Conservation (phyloP, 768 basidiomycete genomes). For the Clitopilus passeckerianus region DNA sequence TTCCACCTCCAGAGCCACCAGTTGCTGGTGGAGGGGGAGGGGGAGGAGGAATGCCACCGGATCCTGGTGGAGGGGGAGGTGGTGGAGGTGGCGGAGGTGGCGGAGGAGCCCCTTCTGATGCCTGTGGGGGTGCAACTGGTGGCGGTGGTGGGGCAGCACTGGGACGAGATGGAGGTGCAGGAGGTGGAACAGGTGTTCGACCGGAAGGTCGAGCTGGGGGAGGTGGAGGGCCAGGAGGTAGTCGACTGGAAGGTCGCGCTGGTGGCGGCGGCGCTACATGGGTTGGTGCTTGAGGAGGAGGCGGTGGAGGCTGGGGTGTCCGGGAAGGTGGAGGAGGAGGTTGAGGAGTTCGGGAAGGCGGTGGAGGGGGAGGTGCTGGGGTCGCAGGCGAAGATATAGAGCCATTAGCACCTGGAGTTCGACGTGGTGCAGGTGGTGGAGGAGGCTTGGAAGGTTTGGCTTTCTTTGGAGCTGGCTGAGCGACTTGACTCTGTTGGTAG, state of each 20-base stretch:
- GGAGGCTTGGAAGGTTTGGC: conserved; percentile 25
- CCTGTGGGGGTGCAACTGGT: conserved; percentile 4
- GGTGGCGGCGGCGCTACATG: conserved; percentile 13
- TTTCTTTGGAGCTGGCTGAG: conserved; percentile 35
- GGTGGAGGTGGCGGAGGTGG: conserved; percentile 36
- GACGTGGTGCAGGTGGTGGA: conserved; percentile 15
- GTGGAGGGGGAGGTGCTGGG: no score
- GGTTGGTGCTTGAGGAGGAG: conserved; percentile 22
- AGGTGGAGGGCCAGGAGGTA: conserved; percentile 8
- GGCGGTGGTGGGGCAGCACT: conserved; percentile 15
- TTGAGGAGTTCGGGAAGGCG: conserved; percentile 23
- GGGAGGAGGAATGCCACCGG: conserved; percentile 17
- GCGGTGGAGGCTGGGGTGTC: conserved; percentile 25
- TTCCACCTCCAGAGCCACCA: conserved; percentile 32
- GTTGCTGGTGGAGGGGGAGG: conserved; percentile 47
- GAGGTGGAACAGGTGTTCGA: conserved; percentile 4
- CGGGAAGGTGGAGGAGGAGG: conserved; percentile 27
- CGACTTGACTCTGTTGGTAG: conserved; percentile 32
- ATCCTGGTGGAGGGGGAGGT: conserved; percentile 26
- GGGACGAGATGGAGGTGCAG: conserved; percentile 9
- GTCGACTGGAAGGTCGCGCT: background rate
- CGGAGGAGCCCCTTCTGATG: conserved; percentile 19
- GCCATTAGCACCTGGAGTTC: no score
- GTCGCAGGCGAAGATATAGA: no score
- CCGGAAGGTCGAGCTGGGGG: conserved; percentile 8